Percentiles rank a stretch among this genome's conserved stretches.
These are phyloP conservation scores for Anthracocystis panici-leucophaei DNA, from an alignment of 1,284 basidiomycete species.

Conservation along the genomic window DNA sequence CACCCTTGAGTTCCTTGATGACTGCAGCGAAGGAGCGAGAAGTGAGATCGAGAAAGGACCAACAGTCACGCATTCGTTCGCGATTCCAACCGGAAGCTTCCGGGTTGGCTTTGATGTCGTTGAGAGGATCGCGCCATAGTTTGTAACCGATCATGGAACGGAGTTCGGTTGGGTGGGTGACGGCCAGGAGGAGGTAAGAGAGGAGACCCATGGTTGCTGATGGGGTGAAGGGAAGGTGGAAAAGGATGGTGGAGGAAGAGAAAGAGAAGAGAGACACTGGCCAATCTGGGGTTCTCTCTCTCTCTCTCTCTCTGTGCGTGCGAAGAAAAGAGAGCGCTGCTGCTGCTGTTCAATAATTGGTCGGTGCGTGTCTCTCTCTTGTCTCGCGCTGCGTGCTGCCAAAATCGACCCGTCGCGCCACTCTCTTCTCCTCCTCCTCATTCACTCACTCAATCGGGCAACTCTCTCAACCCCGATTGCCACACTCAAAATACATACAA, in stretches of 20 bases:
- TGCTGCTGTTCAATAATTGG: constrained; percentile 8
- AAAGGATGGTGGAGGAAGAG: background rate
- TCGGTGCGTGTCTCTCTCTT: constrained; percentile 6
- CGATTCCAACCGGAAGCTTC: constrained; percentile 66
- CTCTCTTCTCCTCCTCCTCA: background rate
- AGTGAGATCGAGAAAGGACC: constrained; percentile 88
- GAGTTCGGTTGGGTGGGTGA: constrained; percentile 68
- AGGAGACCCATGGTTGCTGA: constrained; percentile 39
- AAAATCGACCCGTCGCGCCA: constrained; percentile 11
- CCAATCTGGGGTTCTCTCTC: background rate
- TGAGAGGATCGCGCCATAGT: constrained; percentile 71
- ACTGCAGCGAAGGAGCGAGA: constrained; percentile 92
- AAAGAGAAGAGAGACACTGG: background rate
- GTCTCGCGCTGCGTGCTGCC: background rate
- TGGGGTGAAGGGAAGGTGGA: background rate
- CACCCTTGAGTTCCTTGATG: constrained; percentile 96
- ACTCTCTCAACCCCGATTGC: constrained; percentile 1
- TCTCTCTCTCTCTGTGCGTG: background rate
- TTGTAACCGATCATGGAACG: constrained; percentile 70
- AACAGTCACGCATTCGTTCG: constrained; percentile 84
- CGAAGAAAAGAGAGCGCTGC: background rate
- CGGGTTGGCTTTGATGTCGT: constrained; percentile 69
- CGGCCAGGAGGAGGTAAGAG: constrained; percentile 32
- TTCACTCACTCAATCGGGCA: constrained; percentile 1
- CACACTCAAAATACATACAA: background rate